A percentile compares a stretch with the other conserved stretches of the same genome.
These are phyloP conservation scores for Apophysomyces trapeziformis DNA, from an alignment of 371 early-diverging fungal genomes.

Conservation along the genomic window DNA sequence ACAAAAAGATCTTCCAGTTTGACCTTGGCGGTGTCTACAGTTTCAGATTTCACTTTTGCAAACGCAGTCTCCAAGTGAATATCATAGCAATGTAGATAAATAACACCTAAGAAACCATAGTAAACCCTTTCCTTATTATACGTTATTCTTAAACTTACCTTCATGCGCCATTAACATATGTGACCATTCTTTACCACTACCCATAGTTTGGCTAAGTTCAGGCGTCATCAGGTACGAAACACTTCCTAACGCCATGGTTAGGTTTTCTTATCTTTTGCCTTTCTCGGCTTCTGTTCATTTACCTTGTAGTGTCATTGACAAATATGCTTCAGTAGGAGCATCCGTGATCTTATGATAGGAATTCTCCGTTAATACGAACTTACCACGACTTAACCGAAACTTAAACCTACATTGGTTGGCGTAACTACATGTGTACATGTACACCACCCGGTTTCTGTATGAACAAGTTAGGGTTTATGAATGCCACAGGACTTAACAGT, in stretches of 20 bases:
- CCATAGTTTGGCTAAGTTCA: slow-evolving; percentile 14
- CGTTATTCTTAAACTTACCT: slow-evolving; percentile 18
- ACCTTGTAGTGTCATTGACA: slow-evolving; percentile 36
- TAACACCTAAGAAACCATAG: slow-evolving; percentile 13
- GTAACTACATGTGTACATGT: slow-evolving; percentile 36
- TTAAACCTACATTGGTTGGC: slow-evolving; percentile 26
- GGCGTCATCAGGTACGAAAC: slow-evolving; percentile 35
- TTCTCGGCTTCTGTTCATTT: slow-evolving; percentile 1
- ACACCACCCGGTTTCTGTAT: slow-evolving; percentile 36
- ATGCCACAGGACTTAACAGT: neutral
- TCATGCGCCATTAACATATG: slow-evolving; percentile 38
- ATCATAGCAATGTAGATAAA: slow-evolving; percentile 31
- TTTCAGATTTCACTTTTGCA: slow-evolving; percentile 2
- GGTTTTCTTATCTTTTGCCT: neutral
- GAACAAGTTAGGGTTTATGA: neutral
- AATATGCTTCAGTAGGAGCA: slow-evolving; percentile 30
- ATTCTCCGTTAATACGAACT: too few species aligned
- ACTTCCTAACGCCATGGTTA: slow-evolving; percentile 5
- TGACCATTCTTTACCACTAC: slow-evolving; percentile 25
- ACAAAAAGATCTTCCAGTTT: slow-evolving; percentile 18
- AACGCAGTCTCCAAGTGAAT: slow-evolving; percentile 25
- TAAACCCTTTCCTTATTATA: neutral
- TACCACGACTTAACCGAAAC: too few species aligned
- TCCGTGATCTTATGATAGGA: slow-evolving; percentile 18
- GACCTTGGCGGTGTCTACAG: slow-evolving; percentile 4